Evolutionary conservation across 179 eudicot genomes (phyloP).

Genomic region (Actinidia chinensis): DNA sequence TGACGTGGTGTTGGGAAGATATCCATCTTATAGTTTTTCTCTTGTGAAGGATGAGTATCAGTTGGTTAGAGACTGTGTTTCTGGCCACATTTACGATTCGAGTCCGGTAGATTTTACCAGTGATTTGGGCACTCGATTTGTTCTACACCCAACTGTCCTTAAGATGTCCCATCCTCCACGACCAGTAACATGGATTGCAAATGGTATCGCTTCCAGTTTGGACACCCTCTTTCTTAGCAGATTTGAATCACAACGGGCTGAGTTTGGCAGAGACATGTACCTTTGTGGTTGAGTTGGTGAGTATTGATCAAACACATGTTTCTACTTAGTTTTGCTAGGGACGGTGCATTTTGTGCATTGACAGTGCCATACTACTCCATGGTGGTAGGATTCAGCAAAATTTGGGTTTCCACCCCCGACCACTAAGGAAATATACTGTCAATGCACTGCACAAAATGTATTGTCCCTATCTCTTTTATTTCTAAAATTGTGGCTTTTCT

Average conservation of each 20-base stretch:
- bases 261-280: conserved; percentile 96
- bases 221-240: conserved; percentile 77
- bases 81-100: conserved; percentile 90
- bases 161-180: conserved; percentile 68
- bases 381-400: too few relatives aligned
- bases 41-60: conserved; percentile 56
- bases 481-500: not conserved
- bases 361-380: too few relatives aligned
- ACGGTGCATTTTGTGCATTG: too few relatives aligned
- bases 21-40: conserved; percentile 4
- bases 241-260: conserved; percentile 93
- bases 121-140: conserved; percentile 72
- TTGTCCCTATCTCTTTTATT: too few relatives aligned
- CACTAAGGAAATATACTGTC: too few relatives aligned
- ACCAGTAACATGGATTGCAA: conserved; percentile 66
- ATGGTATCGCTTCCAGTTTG: conserved; percentile 65
- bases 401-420: too few relatives aligned
- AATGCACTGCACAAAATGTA: too few relatives aligned
- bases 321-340: not conserved
- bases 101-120: conserved; percentile 90
- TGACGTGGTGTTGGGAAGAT: not conserved
- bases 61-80: conserved; percentile 67
- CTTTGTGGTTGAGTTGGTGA: conserved; percentile 82
- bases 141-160: conserved; percentile 81
- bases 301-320: conserved; percentile 28